Conservation (phyloP, 73 alveolate genomes). For the Stentor coeruleus region DNA sequence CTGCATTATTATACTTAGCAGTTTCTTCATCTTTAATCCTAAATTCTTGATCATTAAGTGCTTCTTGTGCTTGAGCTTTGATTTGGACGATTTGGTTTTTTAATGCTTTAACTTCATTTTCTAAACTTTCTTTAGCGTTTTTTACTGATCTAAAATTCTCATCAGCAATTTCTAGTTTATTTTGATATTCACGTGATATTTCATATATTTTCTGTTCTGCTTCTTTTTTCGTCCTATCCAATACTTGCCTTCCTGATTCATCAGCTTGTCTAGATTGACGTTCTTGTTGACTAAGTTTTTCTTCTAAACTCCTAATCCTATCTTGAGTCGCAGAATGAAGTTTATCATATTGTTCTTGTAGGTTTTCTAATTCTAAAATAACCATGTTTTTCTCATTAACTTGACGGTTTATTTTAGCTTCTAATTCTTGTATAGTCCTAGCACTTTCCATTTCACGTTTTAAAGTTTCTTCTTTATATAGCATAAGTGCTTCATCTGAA, state of each 20-base stretch:
- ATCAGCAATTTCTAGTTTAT: background rate
- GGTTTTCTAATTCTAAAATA: constrained; percentile 24
- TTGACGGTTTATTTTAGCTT: constrained; percentile 28
- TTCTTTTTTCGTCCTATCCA: constrained; percentile 34
- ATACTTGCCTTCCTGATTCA: constrained; percentile 28
- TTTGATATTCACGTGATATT: constrained; percentile 30
- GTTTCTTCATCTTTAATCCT: constrained; percentile 31
- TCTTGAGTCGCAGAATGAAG: constrained; percentile 28
- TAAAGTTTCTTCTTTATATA: constrained; percentile 39
- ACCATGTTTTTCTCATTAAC: constrained; percentile 33
- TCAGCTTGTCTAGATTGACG: constrained; percentile 35
- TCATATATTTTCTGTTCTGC: constrained; percentile 31
- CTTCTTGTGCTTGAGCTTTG: constrained; percentile 22
- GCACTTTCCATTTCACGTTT: constrained; percentile 37
- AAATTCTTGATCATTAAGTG: background rate
- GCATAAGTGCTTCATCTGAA: constrained; percentile 41
- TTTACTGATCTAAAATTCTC: no score
- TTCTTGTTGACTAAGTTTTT: constrained; percentile 30
- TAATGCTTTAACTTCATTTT: constrained; percentile 14
- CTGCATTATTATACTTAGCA: constrained; percentile 4
- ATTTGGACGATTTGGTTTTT: constrained; percentile 2
- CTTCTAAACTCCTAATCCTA: constrained; percentile 33
- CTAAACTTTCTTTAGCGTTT: constrained; percentile 25
- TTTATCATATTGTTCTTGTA: constrained; percentile 36
- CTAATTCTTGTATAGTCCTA: constrained; percentile 40